Conservation (phyloP, 2,329 filamentous ascomycete genomes). For the Podosphaera leucotricha region DNA sequence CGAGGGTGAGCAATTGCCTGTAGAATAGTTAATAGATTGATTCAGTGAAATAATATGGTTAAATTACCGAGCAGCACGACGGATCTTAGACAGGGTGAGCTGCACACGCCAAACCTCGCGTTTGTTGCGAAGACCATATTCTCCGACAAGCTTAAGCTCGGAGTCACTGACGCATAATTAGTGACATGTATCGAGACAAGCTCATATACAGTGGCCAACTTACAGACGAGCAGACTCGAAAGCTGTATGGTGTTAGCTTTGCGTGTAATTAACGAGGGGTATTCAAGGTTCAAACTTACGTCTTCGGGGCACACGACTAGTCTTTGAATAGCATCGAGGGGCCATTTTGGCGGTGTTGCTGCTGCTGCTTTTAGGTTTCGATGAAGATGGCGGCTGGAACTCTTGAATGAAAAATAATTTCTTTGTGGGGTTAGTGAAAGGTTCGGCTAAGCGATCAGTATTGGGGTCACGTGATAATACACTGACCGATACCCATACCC, state of each 20-base stretch:
- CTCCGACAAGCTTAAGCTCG: conserved; percentile 98
- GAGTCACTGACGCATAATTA: conserved; percentile 67
- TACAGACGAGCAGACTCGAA: conserved; percentile 99
- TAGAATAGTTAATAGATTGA: background rate
- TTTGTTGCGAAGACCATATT: conserved; percentile 99
- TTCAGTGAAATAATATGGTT: background rate
- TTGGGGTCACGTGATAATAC: background rate
- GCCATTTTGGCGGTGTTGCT: conserved; percentile 18
- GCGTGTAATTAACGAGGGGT: background rate
- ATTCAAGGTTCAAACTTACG: conserved; percentile 18
- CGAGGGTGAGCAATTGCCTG: conserved; percentile 98
- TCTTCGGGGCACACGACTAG: conserved; percentile 94
- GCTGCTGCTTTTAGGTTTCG: conserved; percentile 4
- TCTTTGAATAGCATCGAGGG: conserved; percentile 79
- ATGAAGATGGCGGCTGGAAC: too few relatives aligned
- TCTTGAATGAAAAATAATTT: background rate
- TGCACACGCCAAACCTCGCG: conserved; percentile 99
- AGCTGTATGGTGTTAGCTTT: conserved; percentile 26
- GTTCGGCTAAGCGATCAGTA: background rate
- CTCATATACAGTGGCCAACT: conserved; percentile 98
- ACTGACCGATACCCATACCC: too few relatives aligned
- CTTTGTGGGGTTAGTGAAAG: background rate
- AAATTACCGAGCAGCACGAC: conserved; percentile 97
- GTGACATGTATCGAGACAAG: conserved; percentile 96
- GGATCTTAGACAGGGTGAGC: conserved; percentile 99